Percentiles rank a stretch among this genome's conserved stretches.
These are phyloP conservation scores for Jatropha multifida DNA, from an alignment of 441 rosid species.

Conservation along the genomic window DNA sequence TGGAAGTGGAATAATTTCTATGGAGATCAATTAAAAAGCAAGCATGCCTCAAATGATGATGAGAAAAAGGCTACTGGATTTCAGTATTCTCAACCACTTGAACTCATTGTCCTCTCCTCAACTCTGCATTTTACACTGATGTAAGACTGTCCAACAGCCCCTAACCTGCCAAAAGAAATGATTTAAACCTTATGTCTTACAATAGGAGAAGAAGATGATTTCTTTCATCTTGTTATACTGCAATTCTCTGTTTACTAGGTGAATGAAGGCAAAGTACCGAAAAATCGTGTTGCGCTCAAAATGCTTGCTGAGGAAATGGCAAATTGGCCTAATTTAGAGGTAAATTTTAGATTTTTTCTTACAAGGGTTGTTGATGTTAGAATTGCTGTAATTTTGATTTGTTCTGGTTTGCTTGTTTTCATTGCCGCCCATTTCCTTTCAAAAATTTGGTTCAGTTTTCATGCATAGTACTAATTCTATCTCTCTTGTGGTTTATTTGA, in stretches of 20 bases:
- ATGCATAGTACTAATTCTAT: background rate
- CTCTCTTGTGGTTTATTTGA: background rate
- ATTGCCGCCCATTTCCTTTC: background rate
- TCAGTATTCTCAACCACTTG: background rate
- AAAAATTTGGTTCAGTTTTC: background rate
- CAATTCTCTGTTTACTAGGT: constrained; percentile 44
- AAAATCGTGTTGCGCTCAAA: constrained; percentile 60
- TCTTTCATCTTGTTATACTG: background rate
- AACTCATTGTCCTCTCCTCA: background rate
- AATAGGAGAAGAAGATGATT: background rate
- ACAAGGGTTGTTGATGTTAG: background rate
- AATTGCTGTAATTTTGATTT: background rate
- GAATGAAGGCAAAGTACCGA: constrained; percentile 77
- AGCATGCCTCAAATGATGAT: background rate
- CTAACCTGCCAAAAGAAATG: background rate
- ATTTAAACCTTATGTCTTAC: background rate
- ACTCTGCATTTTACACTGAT: background rate
- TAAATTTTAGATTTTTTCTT: constrained; percentile 25
- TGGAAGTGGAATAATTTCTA: background rate
- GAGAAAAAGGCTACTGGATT: background rate
- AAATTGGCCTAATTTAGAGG: constrained; percentile 95
- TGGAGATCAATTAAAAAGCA: background rate
- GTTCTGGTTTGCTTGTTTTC: background rate
- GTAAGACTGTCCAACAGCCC: background rate
- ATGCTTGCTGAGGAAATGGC: constrained; percentile 83